These are phyloP conservation scores for Pestalotiopsis sp. DNA, from an alignment of 2,329 filamentous ascomycete species.

Conservation along the genomic window DNA sequence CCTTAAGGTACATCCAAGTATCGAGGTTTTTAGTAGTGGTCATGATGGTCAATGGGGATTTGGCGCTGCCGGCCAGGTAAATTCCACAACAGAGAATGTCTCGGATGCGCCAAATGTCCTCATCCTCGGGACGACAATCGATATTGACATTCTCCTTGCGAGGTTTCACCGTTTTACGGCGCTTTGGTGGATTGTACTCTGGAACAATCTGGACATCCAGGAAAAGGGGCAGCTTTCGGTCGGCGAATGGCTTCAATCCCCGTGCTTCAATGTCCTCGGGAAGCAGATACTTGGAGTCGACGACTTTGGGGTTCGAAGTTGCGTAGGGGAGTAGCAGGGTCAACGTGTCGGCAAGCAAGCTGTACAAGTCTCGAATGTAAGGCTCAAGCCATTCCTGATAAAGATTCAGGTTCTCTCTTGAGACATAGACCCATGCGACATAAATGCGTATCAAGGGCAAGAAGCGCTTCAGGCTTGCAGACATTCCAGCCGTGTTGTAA, in stretches of 20 bases:
- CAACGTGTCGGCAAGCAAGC: conserved; percentile 46
- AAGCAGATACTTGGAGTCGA: conserved; percentile 50
- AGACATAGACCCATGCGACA: conserved; percentile 53
- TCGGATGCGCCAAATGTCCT: conserved; percentile 48
- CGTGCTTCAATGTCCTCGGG: conserved; percentile 45
- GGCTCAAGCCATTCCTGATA: conserved; percentile 46
- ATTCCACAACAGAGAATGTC: conserved; percentile 52
- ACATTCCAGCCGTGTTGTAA: conserved; percentile 31
- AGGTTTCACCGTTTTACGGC: conserved; percentile 40
- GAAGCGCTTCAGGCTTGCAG: conserved; percentile 41
- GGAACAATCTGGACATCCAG: conserved; percentile 21
- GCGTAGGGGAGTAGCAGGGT: conserved; percentile 50
- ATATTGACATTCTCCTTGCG: conserved; percentile 33
- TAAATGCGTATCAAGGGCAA: conserved; percentile 56
- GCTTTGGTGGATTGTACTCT: conserved; percentile 29
- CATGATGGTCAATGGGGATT: conserved; percentile 38
- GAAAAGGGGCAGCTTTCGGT: conserved; percentile 29
- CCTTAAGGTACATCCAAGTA: conserved; percentile 27
- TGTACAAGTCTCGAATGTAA: conserved; percentile 47
- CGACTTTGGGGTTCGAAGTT: conserved; percentile 33
- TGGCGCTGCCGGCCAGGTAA: conserved; percentile 43
- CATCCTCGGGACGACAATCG: conserved; percentile 33
- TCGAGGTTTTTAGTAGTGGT: conserved; percentile 16
- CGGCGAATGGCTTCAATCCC: conserved; percentile 28
- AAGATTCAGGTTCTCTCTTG: conserved; percentile 46